A percentile compares a stretch with the other conserved stretches of the same genome.
Conservation (phyloP, 2,329 filamentous ascomycete species). For the Colletotrichum euphorbiae region DNA sequence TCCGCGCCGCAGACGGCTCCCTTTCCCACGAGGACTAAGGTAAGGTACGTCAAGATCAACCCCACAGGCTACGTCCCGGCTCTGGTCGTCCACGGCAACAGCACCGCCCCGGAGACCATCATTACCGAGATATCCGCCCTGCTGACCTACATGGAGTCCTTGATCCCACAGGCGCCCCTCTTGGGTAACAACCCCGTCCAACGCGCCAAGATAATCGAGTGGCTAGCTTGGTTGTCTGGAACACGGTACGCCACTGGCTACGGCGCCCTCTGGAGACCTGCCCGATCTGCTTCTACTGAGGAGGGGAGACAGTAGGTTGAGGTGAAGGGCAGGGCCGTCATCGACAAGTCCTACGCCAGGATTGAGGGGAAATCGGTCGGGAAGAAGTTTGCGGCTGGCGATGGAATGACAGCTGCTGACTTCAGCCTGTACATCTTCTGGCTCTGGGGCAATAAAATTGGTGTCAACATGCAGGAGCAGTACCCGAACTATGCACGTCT, state of each 20-base stretch:
- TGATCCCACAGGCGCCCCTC: slow-evolving; percentile 41
- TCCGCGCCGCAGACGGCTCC: slow-evolving; percentile 47
- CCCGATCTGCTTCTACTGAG: slow-evolving; percentile 44
- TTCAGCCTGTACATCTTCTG: slow-evolving; percentile 6
- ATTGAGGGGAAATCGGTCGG: slow-evolving; percentile 36
- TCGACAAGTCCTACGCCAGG: slow-evolving; percentile 37
- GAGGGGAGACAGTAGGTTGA: slow-evolving; percentile 34
- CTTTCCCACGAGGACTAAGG: slow-evolving; percentile 47
- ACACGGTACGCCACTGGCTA: slow-evolving; percentile 48
- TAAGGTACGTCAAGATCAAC: no score
- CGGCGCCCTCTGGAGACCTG: slow-evolving; percentile 43
- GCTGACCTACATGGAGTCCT: slow-evolving; percentile 47
- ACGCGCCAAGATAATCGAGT: slow-evolving; percentile 46
- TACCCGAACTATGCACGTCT: not conserved
- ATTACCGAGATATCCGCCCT: slow-evolving; percentile 44
- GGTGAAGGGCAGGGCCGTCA: slow-evolving; percentile 31
- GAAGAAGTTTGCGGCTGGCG: not conserved
- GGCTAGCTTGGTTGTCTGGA: slow-evolving; percentile 49
- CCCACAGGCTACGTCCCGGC: slow-evolving; percentile 50
- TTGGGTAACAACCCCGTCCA: slow-evolving; percentile 42
- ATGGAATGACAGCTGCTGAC: not conserved
- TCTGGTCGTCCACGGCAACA: slow-evolving; percentile 40
- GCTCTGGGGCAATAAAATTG: not conserved
- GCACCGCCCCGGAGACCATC: slow-evolving; percentile 21
- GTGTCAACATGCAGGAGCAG: not conserved